These are phyloP conservation scores for Trypanosoma caninum DNA, from an alignment of 208 protist species.

Conservation along the genomic window DNA sequence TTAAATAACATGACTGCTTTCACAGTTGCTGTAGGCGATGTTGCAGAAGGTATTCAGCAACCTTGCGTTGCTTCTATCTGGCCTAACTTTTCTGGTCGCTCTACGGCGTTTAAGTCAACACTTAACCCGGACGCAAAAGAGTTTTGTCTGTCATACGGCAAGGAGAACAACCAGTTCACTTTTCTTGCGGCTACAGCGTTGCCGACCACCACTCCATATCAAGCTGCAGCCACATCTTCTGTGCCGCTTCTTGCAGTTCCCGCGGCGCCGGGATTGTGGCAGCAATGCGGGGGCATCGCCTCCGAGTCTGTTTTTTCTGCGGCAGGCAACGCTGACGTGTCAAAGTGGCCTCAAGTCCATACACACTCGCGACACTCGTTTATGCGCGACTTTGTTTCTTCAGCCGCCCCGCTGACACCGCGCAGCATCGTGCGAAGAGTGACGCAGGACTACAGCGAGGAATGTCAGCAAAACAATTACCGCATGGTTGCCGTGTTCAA, in stretches of 20 bases:
- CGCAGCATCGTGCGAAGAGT: constrained; percentile 35
- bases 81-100: neutral
- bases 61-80: too few relatives aligned
- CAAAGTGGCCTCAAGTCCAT: neutral
- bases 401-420: constrained; percentile 11
- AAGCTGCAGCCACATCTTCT: neutral
- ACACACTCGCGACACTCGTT: neutral
- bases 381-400: neutral
- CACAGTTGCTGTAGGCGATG: constrained; percentile 3
- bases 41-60: neutral
- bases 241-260: constrained; percentile 31
- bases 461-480: constrained; percentile 27
- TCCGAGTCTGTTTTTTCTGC: neutral
- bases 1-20: neutral
- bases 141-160: constrained; percentile 26
- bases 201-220: neutral
- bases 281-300: neutral
- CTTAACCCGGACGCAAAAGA: constrained; percentile 47
- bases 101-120: constrained; percentile 1
- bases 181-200: neutral
- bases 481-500: constrained; percentile 80
- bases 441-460: constrained; percentile 26
- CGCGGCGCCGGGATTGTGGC: constrained; percentile 4
- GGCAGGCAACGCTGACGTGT: neutral
- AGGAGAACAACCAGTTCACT: neutral